phyloP scores from a whole-genome alignment of 2,329 filamentous ascomycete genomes.

The Cladosporium sp. region DNA sequence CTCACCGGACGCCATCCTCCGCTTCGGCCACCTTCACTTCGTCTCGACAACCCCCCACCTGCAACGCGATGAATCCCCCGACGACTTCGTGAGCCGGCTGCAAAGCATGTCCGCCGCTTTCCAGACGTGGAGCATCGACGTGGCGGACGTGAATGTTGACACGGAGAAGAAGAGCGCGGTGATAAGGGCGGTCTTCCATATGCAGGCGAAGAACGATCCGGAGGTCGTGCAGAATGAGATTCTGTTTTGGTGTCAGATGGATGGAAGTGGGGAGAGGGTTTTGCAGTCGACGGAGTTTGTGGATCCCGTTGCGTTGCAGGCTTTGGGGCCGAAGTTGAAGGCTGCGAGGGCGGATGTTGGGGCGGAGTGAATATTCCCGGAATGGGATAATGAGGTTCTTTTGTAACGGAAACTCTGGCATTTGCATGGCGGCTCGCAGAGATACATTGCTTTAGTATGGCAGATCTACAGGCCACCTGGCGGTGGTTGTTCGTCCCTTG shows the following conservation, averaged over 20 bases:
- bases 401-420: too few relatives aligned
- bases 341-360: background rate
- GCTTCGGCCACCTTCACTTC: conserved; percentile 30
- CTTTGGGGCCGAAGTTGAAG: conserved; percentile 12
- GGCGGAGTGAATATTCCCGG: too few relatives aligned
- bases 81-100: conserved; percentile 25
- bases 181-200: conserved; percentile 25
- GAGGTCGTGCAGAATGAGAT: conserved; percentile 29
- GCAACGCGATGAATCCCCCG: conserved; percentile 17
- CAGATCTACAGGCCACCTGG: too few relatives aligned
- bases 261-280: conserved; percentile 22
- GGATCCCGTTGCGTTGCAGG: conserved; percentile 25
- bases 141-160: conserved; percentile 27
- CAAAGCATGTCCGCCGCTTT: conserved; percentile 22
- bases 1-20: conserved; percentile 20
- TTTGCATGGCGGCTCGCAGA: too few relatives aligned
- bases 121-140: conserved; percentile 21
- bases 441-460: too few relatives aligned
- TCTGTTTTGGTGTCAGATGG: conserved; percentile 30
- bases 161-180: conserved; percentile 20
- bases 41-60: conserved; percentile 22
- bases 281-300: conserved; percentile 29
- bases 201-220: conserved; percentile 21
- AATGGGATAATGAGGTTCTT: too few relatives aligned
- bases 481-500: too few relatives aligned